Evolutionary conservation across 768 basidiomycete genomes (phyloP), one percentile per base, ranked within the genome.

Genomic region (Lentinus brumalis): DNA sequence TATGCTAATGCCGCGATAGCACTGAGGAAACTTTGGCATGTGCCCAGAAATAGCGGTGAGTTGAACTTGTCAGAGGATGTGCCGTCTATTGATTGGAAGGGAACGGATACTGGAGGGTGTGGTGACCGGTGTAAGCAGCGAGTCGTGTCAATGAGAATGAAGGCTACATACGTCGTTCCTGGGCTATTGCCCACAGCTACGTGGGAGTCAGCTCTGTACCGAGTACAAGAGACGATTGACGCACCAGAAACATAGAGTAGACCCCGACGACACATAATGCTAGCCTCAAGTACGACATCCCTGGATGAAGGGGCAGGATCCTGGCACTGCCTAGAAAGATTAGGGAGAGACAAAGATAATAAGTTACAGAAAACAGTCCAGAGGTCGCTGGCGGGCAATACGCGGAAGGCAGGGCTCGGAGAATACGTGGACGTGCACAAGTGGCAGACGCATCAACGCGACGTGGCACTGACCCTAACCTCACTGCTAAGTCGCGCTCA

Each of bases 161-260:
- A 14, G 10, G 21, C 53, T 21, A 75, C 85, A 68, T 74, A 97
- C 96, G 73, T 75, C 96, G 82, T 78, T 98, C 97, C 78, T 99
- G 97, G 9, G 94, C 92, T 46, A 96, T 85, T 11, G 92, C 94
- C 94, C 94, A 93, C 52, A 94, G 73, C 92, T 94, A 65, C 8
- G n/a, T 9, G 49, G 18, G 4, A 63, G 40, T 61, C 38, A 67
- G 59, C 30, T 21, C 35, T 50, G 4, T 32, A 14, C 12, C 38
- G 5, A 14, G 47, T 52, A 5, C 1, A 18, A 15, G 12, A 18
- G 1, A 21, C 9, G 51, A n/a, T 46, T 45, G 11, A 72, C 88
- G 74, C 68, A 91, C 91, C 66, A 98, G 79, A 73, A 97, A 98
- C 83, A 94, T 94, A 26, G 89, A 84, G 71, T 98, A 98, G 47